Base-by-base conservation (phyloP, 192 early-diverging fungal genomes). In the Coemansia sp. region DNA sequence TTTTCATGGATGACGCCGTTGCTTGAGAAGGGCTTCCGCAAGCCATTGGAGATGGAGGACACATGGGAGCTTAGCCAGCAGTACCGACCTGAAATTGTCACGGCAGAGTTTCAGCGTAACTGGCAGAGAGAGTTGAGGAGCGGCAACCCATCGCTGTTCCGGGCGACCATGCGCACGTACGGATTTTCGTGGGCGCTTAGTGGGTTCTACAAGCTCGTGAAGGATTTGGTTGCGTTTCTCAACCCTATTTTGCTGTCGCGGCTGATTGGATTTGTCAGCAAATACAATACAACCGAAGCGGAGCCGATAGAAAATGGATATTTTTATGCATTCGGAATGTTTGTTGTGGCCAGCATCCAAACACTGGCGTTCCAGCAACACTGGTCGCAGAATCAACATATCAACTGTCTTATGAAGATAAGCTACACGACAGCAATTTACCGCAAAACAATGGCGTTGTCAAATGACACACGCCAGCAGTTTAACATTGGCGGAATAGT, bases 1-100 rank as follows among this genome's bases (percentile, higher is more conserved):
- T 98, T 97, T 75, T 78, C 87, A 29, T 98, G 96, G 96, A 91
- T 98, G 87, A 88, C 90, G 52, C 86, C 88, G 14, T 65, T 97
- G 61, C 91, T 98, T 78, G 87, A 89, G 52, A 72, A 89, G 36
- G 95, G 94, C 3, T 89, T 86, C 60, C 65, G 75, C 27, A 92
- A 93, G 68, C 90, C 88, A 36, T 79, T 95, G 60, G 84, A 86
- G 21, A 85, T 90, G 74, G 88, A 90, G 39, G 94, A 98, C 76
- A 76, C 93, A 21, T 94, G 88, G 88, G 83, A 84, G 24, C 79
- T 98, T 57, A 69, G 85, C 22, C 67, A 55, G 11, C 72, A 87
- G 31, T 91, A 94, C 74, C 78, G 83, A 30, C 87, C 95, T 19
- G 78, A 79, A 0, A 70, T 70, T 23, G 88, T 93, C 25, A 88